These are phyloP conservation scores for Artomyces pyxidatus DNA, from an alignment of 768 basidiomycete genomes.

Conservation along the genomic window DNA sequence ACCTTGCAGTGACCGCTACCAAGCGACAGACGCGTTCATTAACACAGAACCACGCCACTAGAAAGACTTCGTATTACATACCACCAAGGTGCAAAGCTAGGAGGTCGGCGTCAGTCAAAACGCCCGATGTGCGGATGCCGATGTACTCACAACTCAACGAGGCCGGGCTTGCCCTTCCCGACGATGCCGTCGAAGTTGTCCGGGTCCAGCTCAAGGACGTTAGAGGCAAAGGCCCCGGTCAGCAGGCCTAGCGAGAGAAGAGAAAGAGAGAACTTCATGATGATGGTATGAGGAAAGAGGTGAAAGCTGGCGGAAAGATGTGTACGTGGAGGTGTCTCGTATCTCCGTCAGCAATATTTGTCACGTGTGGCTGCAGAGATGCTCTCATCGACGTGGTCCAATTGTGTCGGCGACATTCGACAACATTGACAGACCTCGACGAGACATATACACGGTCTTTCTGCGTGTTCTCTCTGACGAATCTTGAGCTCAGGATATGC, in stretches of 20 bases:
- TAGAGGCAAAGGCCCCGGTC: conserved; percentile 58
- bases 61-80: conserved; percentile 26
- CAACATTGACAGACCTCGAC: too few relatives aligned
- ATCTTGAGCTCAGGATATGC: too few relatives aligned
- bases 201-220: conserved; percentile 73
- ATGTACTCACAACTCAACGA: conserved; percentile 81
- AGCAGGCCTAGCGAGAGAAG: conserved; percentile 49
- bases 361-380: too few relatives aligned
- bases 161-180: conserved; percentile 73
- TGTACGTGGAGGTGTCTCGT: too few relatives aligned
- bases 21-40: not conserved
- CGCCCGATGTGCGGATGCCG: not conserved
- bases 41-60: not conserved
- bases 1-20: conserved; percentile 84
- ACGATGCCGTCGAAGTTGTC: conserved; percentile 69
- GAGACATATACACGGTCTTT: too few relatives aligned
- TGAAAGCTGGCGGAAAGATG: too few relatives aligned
- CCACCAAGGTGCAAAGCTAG: conserved; percentile 87
- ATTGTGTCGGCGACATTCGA: too few relatives aligned
- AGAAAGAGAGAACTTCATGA: conserved; percentile 53
- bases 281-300: too few relatives aligned
- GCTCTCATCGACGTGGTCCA: too few relatives aligned
- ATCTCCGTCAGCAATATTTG: too few relatives aligned
- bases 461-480: too few relatives aligned
- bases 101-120: not conserved